Conservation (phyloP, 345 rosid species). For the Pistacia atlantica region DNA sequence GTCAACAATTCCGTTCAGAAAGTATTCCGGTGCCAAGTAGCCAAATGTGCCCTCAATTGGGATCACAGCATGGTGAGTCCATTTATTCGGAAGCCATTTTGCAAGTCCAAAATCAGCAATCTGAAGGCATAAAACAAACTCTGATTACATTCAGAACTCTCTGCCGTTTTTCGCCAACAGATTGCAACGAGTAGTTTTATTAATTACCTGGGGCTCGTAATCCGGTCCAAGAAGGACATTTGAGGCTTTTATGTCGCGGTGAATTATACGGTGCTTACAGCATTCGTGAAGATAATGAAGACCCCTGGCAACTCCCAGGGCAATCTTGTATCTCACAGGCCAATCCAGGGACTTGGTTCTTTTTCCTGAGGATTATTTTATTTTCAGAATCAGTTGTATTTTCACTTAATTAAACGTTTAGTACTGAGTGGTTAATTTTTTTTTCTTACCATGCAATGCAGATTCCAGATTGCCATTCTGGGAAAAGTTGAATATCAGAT, state of each 20-base stretch:
- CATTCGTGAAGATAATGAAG: slow-evolving; percentile 89
- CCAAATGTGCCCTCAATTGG: slow-evolving; percentile 99
- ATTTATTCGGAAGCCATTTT: slow-evolving; percentile 92
- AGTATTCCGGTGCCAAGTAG: slow-evolving; percentile 92
- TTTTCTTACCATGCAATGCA: slow-evolving; percentile 68
- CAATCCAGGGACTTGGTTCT: slow-evolving; percentile 50
- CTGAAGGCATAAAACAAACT: slow-evolving; percentile 27
- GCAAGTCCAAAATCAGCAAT: slow-evolving; percentile 97
- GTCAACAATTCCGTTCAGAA: slow-evolving; percentile 91
- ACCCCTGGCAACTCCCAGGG: slow-evolving; percentile 77
- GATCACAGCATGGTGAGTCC: slow-evolving; percentile 87
- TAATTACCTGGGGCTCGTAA: slow-evolving; percentile 79
- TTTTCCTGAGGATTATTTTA: slow-evolving; percentile 35
- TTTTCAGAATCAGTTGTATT: no score
- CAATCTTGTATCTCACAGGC: slow-evolving; percentile 75
- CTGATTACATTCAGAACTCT: not conserved
- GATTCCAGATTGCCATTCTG: slow-evolving; percentile 78
- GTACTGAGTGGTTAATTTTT: not conserved
- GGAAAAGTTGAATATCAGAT: slow-evolving; percentile 76
- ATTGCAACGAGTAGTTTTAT: not conserved
- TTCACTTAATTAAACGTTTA: no score
- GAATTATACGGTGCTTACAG: slow-evolving; percentile 86
- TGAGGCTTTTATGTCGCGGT: slow-evolving; percentile 93
- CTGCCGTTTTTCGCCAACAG: not conserved
- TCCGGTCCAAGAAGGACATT: slow-evolving; percentile 90